phyloP scores from a whole-genome alignment of 495 filamentous ascomycete genomes.

The Penicillium herquei region DNA sequence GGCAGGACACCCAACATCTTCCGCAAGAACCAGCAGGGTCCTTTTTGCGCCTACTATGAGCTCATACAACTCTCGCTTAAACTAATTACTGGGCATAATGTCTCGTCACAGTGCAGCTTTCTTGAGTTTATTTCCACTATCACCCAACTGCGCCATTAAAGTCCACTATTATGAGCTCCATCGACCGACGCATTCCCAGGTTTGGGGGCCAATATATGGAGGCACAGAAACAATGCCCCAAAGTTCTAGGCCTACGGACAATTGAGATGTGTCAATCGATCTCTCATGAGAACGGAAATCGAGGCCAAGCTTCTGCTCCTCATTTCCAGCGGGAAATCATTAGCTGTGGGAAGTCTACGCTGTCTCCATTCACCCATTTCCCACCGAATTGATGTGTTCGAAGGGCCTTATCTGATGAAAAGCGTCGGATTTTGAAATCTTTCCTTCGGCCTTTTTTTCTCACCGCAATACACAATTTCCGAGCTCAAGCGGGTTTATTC shows the following conservation, averaged over 20 bases:
- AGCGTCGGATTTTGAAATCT: too few species aligned
- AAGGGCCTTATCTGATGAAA: too few species aligned
- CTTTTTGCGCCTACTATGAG: neutral
- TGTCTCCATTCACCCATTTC: neutral
- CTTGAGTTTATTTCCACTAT: slow-evolving; percentile 22
- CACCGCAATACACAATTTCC: neutral
- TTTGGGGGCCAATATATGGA: slow-evolving; percentile 6
- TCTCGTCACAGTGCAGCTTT: slow-evolving; percentile 18
- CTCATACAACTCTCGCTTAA: neutral
- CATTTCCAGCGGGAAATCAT: slow-evolving; percentile 5
- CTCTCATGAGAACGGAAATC: neutral
- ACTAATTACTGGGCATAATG: neutral
- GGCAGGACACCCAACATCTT: slow-evolving; percentile 5
- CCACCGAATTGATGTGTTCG: too few species aligned
- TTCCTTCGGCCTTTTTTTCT: neutral
- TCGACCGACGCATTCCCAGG: neutral
- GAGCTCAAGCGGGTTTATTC: too few species aligned
- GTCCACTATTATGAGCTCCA: slow-evolving; percentile 6
- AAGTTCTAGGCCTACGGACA: neutral
- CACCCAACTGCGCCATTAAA: slow-evolving; percentile 37
- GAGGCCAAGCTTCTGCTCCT: neutral
- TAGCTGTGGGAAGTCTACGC: neutral
- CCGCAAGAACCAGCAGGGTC: neutral
- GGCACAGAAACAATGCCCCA: neutral
- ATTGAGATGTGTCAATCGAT: neutral